Conservation (phyloP, 2,329 filamentous ascomycete species). For the Aspergillus sp. region DNA sequence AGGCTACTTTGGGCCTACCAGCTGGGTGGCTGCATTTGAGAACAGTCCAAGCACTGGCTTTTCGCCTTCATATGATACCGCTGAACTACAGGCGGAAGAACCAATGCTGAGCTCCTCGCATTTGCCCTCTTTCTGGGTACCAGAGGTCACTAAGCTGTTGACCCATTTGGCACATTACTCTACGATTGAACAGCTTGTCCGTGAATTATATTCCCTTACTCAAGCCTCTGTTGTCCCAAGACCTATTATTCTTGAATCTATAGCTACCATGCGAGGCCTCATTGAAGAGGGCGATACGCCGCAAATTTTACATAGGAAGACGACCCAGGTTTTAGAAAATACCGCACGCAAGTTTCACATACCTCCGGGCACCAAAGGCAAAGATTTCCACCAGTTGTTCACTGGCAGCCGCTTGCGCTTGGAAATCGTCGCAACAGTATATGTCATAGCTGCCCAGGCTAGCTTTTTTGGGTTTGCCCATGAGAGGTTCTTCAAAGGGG, state of each 20-base stretch:
- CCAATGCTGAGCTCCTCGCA: slow-evolving; percentile 8
- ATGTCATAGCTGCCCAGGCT: slow-evolving; percentile 42
- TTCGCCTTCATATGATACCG: neutral
- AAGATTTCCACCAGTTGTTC: slow-evolving; percentile 44
- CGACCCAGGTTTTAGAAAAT: slow-evolving; percentile 32
- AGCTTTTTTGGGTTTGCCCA: slow-evolving; percentile 28
- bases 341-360: slow-evolving; percentile 30
- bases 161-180: slow-evolving; percentile 23
- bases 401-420: slow-evolving; percentile 44
- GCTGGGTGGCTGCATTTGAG: slow-evolving; percentile 35
- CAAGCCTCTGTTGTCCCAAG: slow-evolving; percentile 31
- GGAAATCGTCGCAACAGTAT: slow-evolving; percentile 45
- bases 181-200: slow-evolving; percentile 25
- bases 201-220: slow-evolving; percentile 4
- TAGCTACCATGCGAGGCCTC: slow-evolving; percentile 30
- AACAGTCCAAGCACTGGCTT: slow-evolving; percentile 27
- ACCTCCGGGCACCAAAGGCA: slow-evolving; percentile 30
- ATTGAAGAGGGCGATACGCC: slow-evolving; percentile 7
- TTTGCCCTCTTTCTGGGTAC: slow-evolving; percentile 29
- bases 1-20: slow-evolving; percentile 41
- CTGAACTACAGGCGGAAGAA: neutral
- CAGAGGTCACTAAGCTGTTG: slow-evolving; percentile 26
- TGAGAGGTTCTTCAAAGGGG: slow-evolving; percentile 20
- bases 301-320: neutral
- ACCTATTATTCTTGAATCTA: slow-evolving; percentile 39